Evolutionary conservation across 2,329 filamentous ascomycete genomes (phyloP).

Genomic region (Aspergillus flavus): DNA sequence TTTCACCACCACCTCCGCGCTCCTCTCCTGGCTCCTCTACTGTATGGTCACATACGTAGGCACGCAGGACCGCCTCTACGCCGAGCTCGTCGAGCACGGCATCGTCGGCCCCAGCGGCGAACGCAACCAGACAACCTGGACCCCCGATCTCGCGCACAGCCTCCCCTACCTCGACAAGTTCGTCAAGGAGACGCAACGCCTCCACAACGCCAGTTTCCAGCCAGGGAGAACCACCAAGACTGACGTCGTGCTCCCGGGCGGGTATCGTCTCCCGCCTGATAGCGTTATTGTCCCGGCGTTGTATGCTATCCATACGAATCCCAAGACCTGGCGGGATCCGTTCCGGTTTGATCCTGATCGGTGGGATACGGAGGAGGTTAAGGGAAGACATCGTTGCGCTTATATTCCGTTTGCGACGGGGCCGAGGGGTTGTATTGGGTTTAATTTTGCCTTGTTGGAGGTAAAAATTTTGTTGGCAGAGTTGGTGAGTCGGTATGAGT

Average conservation of each 20-base stretch:
- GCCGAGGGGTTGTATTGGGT: conserved; percentile 60
- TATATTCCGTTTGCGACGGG: conserved; percentile 63
- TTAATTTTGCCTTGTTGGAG: conserved; percentile 64
- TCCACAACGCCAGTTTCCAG: conserved; percentile 65
- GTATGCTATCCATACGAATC: conserved; percentile 54
- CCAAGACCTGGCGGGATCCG: conserved; percentile 61
- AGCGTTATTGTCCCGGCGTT: conserved; percentile 57
- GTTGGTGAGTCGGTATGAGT: conserved; percentile 61
- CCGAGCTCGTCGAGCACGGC: conserved; percentile 56
- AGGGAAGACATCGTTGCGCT: conserved; percentile 51
- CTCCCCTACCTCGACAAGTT: conserved; percentile 53
- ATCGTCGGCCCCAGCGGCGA: conserved; percentile 31
- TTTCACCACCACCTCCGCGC: conserved; percentile 60
- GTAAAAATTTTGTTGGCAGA: conserved; percentile 59
- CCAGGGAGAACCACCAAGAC: conserved; percentile 59
- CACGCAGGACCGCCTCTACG: conserved; percentile 58
- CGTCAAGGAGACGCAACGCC: conserved; percentile 64
- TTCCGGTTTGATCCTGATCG: conserved; percentile 61
- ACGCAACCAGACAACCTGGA: conserved; percentile 43
- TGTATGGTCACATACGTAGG: conserved; percentile 55
- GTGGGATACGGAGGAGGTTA: conserved; percentile 59
- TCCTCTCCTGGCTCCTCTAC: conserved; percentile 61
- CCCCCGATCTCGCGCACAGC: conserved; percentile 43
- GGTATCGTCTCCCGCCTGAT: conserved; percentile 59
- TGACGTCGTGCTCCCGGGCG: conserved; percentile 62